Percentiles rank a stretch among this genome's conserved stretches.
Conservation (phyloP, 345 rosid genomes). For the Streptanthus diversifolius region DNA sequence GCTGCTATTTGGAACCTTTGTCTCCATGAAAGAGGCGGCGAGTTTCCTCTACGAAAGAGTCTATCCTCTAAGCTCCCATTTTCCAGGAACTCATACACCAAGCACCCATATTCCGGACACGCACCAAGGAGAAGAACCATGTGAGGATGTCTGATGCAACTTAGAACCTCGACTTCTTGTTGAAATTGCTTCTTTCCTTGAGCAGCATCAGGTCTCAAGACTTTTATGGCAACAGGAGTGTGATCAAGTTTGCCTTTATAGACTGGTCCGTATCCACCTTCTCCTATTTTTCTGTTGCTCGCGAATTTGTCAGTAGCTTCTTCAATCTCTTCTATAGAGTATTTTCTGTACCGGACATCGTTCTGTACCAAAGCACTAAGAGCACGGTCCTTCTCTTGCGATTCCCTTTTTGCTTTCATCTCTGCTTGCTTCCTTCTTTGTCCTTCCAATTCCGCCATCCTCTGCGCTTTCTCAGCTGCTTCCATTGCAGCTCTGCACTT, state of each 20-base stretch:
- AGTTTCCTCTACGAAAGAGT: constrained; percentile 57
- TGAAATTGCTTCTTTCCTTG: constrained; percentile 89
- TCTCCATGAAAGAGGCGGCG: constrained; percentile 69
- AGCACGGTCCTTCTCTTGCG: constrained; percentile 70
- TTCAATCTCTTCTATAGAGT: constrained; percentile 76
- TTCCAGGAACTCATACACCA: constrained; percentile 82
- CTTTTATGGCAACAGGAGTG: constrained; percentile 86
- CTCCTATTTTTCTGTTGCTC: constrained; percentile 59
- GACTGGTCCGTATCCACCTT: constrained; percentile 97
- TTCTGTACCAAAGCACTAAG: constrained; percentile 54
- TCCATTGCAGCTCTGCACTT: constrained; percentile 79
- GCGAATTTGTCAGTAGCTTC: constrained; percentile 59
- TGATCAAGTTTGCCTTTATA: constrained; percentile 81
- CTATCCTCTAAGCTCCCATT: constrained; percentile 85
- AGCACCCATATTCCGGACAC: constrained; percentile 84
- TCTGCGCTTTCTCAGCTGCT: constrained; percentile 77
- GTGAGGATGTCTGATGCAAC: constrained; percentile 83
- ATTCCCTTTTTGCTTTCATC: constrained; percentile 61
- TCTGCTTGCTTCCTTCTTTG: constrained; percentile 66
- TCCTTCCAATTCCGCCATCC: constrained; percentile 66
- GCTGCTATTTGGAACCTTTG: constrained; percentile 66
- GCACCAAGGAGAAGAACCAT: constrained; percentile 96
- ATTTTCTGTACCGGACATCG: constrained; percentile 67
- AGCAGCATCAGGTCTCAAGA: constrained; percentile 81
- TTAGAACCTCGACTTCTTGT: constrained; percentile 89